phyloP scores from a whole-genome alignment of 2,329 filamentous ascomycete genomes.

The Stachybotrys elegans region DNA sequence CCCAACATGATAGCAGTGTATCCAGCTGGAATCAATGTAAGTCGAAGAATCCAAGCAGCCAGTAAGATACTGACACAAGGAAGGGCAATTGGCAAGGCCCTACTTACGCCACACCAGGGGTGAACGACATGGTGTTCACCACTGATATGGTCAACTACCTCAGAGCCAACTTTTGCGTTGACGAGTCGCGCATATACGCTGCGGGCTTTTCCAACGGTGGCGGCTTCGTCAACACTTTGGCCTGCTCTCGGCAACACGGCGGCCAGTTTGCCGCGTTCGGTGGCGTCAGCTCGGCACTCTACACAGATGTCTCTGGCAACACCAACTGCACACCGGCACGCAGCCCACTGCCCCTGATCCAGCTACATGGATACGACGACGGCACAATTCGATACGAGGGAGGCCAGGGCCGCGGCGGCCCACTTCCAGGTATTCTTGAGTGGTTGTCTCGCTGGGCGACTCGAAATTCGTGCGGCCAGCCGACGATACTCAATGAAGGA shows the following conservation, averaged over 20 bases:
- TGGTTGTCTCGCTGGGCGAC: slow-evolving; percentile 33
- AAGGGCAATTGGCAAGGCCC: slow-evolving; percentile 38
- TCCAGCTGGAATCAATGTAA: slow-evolving; percentile 36
- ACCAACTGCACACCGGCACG: slow-evolving; percentile 26
- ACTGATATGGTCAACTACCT: slow-evolving; percentile 33
- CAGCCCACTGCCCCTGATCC: slow-evolving; percentile 40
- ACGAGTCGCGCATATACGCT: slow-evolving; percentile 36
- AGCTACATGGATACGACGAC: slow-evolving; percentile 45
- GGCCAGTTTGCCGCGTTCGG: slow-evolving; percentile 36
- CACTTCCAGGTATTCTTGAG: slow-evolving; percentile 36
- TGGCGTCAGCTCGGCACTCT: slow-evolving; percentile 35
- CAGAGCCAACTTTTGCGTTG: slow-evolving; percentile 31
- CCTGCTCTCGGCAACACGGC: slow-evolving; percentile 31
- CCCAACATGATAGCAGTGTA: slow-evolving; percentile 35
- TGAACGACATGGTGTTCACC: slow-evolving; percentile 40
- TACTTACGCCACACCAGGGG: slow-evolving; percentile 37
- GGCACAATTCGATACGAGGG: slow-evolving; percentile 39
- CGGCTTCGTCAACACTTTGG: slow-evolving; percentile 36
- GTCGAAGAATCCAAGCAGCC: no score
- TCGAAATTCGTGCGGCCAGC: slow-evolving; percentile 14
- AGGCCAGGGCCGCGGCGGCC: slow-evolving; percentile 31
- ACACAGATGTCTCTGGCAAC: slow-evolving; percentile 25
- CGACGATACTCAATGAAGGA: not conserved
- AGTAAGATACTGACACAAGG: no score
- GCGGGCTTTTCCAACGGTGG: slow-evolving; percentile 39